A percentile compares a stretch with the other conserved stretches of the same genome.
Conservation (phyloP, 2,329 filamentous ascomycete genomes). For the Lecanicillium sp. region DNA sequence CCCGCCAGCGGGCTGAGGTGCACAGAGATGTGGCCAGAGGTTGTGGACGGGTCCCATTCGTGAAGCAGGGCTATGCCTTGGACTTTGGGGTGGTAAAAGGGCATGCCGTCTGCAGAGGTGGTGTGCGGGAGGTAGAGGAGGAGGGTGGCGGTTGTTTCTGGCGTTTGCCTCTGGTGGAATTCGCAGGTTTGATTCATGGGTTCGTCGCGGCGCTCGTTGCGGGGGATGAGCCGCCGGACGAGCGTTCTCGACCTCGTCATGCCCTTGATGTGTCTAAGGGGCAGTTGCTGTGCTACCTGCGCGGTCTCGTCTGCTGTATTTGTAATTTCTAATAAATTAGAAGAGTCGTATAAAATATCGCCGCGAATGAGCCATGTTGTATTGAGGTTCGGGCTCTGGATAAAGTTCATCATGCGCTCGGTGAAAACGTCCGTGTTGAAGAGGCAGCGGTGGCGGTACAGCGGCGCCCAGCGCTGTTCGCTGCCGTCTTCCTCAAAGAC, state of each 20-base stretch:
- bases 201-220: conserved; percentile 69
- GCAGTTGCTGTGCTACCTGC: neutral
- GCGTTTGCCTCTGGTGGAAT: conserved; percentile 41
- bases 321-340: conserved; percentile 1
- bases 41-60: conserved; percentile 42
- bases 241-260: conserved; percentile 51
- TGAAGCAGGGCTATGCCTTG: conserved; percentile 70
- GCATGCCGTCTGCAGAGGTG: conserved; percentile 52
- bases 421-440: conserved; percentile 59
- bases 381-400: conserved; percentile 74
- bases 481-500: no score
- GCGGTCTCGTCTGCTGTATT: conserved; percentile 22
- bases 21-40: conserved; percentile 46
- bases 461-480: conserved; percentile 39
- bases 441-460: conserved; percentile 48
- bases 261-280: conserved; percentile 13
- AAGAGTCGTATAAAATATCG: conserved; percentile 53
- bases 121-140: conserved; percentile 76
- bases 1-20: conserved; percentile 49
- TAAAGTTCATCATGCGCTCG: conserved; percentile 63
- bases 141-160: conserved; percentile 19
- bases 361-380: conserved; percentile 71
- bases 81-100: conserved; percentile 83
- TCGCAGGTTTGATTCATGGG: conserved; percentile 78
- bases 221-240: conserved; percentile 70